phyloP scores from a whole-genome alignment of 805 yeast genomes.

The Ogataea kodamae region DNA sequence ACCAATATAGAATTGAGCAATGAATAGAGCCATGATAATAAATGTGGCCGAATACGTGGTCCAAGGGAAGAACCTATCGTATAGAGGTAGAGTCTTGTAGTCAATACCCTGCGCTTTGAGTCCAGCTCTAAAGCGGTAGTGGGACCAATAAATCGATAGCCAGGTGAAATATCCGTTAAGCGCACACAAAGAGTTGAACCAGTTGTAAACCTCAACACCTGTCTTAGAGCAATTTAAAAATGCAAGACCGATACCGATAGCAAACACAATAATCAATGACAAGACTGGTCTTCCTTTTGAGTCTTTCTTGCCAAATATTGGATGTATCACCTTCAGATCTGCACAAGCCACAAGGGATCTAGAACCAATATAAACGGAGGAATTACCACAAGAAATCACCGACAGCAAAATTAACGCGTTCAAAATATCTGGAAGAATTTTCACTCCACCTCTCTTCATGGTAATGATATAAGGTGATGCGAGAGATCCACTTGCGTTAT shows the following conservation, averaged over 20 bases:
- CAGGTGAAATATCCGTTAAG: slow-evolving; percentile 62
- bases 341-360: slow-evolving; percentile 67
- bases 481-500: slow-evolving; percentile 51
- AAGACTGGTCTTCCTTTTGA: slow-evolving; percentile 60
- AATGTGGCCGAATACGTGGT: slow-evolving; percentile 32
- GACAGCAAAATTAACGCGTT: slow-evolving; percentile 60
- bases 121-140: slow-evolving; percentile 58
- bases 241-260: slow-evolving; percentile 48
- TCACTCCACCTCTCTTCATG: slow-evolving; percentile 56
- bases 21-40: slow-evolving; percentile 44
- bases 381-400: slow-evolving; percentile 60
- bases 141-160: slow-evolving; percentile 54
- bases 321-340: slow-evolving; percentile 71
- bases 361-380: slow-evolving; percentile 63
- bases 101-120: slow-evolving; percentile 49
- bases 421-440: slow-evolving; percentile 63
- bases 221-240: slow-evolving; percentile 57
- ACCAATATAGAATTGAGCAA: slow-evolving; percentile 67
- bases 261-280: slow-evolving; percentile 45
- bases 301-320: slow-evolving; percentile 50
- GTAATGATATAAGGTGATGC: slow-evolving; percentile 83
- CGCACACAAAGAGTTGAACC: slow-evolving; percentile 62
- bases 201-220: slow-evolving; percentile 53
- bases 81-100: slow-evolving; percentile 35
- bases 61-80: slow-evolving; percentile 59